Evolutionary conservation across 306 rosid genomes (phyloP), one percentile per base, ranked within the genome.

Genomic region (Fragaria iinumae): DNA sequence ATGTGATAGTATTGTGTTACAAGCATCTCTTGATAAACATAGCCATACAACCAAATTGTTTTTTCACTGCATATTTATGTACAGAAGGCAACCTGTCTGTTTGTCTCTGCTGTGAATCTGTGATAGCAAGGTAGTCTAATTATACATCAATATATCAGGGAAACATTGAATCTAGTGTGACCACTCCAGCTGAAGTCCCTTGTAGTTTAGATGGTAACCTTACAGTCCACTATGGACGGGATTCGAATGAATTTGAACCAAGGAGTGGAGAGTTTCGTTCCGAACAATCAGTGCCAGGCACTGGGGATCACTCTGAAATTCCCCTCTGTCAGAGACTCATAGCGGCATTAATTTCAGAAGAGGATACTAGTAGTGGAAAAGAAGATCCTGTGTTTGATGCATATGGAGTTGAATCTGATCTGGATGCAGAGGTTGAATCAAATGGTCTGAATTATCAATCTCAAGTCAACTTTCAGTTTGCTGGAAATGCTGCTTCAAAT

Each of bases 241-340:
- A 84, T 62, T 81, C 67, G 64, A 62, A 77, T 71, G 84, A 79
- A 77, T 70, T 65, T 44, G 88, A 81, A 71, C 71, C 64, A 77
- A 80, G 81, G 49, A 83, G 67, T 74, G 86, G 66, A 23, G 88
- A 84, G 70, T 81, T 41, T 71, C 82, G 41, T 67, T 27, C 67
- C 18, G 93, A 87, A 80, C 96, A 86, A 57, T 81, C 83, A 52
- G 74, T 75, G 67, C 80, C 78, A 21, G 83, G 86, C 66, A 82
- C 83, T 77, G 88, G 87, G 79, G 93, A 87, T 85, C 86, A 86
- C 81, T 79, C 69, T 72, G 79, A 83, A 59, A 86, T 88, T 69
- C 92, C 99, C 64, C 91, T 95, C 67, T 95, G 88, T 83, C 96
- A 95, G 86, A 91, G 91, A 79, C 89, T 95, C 83, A 79, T 95